These are phyloP conservation scores for Naganishia sp. DNA, from an alignment of 1,284 basidiomycete genomes.

Conservation along the genomic window DNA sequence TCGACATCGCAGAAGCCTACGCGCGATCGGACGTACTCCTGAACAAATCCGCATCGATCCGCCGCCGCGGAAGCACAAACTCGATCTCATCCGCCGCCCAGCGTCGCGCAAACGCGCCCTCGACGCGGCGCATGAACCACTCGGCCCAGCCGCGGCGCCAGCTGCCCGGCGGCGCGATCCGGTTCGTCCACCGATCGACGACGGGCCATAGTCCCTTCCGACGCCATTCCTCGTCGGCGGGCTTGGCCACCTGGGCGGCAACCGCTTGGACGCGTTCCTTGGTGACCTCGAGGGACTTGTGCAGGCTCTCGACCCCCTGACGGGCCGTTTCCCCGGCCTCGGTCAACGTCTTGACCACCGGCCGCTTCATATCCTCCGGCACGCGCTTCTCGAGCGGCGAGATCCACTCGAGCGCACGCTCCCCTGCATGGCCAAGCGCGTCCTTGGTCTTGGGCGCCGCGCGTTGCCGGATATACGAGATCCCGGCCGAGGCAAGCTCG, in stretches of 20 bases:
- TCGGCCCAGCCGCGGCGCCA: background rate
- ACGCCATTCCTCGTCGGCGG: constrained; percentile 14
- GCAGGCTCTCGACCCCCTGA: constrained; percentile 11
- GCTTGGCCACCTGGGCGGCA: constrained; percentile 14
- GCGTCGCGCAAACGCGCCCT: constrained; percentile 56
- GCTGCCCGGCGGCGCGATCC: background rate
- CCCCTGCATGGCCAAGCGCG: constrained; percentile 3
- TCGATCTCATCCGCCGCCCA: constrained; percentile 63
- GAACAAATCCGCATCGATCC: constrained; percentile 63
- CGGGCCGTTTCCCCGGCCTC: constrained; percentile 14
- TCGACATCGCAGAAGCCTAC: too few species aligned
- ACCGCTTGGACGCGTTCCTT: background rate
- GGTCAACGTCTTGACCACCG: constrained; percentile 18
- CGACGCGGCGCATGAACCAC: constrained; percentile 10
- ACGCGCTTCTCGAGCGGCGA: constrained; percentile 17
- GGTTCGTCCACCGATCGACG: background rate
- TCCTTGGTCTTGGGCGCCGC: constrained; percentile 10
- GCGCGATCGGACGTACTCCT: constrained; percentile 57
- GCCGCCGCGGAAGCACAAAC: constrained; percentile 61
- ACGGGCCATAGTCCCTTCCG: constrained; percentile 5
- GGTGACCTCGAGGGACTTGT: constrained; percentile 16
- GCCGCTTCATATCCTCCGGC: constrained; percentile 9
- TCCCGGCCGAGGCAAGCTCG: constrained; percentile 3
- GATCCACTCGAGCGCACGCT: constrained; percentile 5
- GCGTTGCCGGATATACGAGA: constrained; percentile 15